These are phyloP conservation scores for Kodamaea leandrae DNA, from an alignment of 805 yeast genomes.

Conservation along the genomic window DNA sequence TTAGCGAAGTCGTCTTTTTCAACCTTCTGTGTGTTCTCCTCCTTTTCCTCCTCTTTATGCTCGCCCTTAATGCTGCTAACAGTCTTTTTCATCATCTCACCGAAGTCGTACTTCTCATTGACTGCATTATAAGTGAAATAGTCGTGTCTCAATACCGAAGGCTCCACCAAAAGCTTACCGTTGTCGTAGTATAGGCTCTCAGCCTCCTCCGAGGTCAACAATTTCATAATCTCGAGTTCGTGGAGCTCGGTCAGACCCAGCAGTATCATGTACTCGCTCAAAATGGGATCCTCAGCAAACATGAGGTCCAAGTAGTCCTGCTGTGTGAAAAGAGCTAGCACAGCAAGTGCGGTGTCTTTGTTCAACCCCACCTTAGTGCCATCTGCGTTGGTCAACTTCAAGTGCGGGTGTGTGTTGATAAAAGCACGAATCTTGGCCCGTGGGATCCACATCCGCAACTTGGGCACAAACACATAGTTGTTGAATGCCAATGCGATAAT, in stretches of 20 bases:
- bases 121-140: constrained; percentile 6
- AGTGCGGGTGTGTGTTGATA: background rate
- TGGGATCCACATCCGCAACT: constrained; percentile 54
- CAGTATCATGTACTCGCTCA: constrained; percentile 29
- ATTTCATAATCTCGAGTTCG: constrained; percentile 24
- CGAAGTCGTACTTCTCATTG: constrained; percentile 6
- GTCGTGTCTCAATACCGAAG: constrained; percentile 16
- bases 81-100: background rate
- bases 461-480: constrained; percentile 47
- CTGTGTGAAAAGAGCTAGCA: constrained; percentile 13
- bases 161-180: constrained; percentile 6
- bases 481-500: constrained; percentile 25
- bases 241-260: constrained; percentile 34
- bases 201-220: constrained; percentile 10
- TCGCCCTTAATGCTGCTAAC: background rate
- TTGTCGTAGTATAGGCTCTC: constrained; percentile 9
- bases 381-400: background rate
- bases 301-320: constrained; percentile 28
- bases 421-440: background rate
- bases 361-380: background rate
- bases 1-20: background rate
- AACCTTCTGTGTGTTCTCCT: background rate
- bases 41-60: background rate
- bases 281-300: constrained; percentile 21
- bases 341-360: background rate